Base-by-base conservation (phyloP, 208 protist species). In the Wallacemonas collosoma region DNA sequence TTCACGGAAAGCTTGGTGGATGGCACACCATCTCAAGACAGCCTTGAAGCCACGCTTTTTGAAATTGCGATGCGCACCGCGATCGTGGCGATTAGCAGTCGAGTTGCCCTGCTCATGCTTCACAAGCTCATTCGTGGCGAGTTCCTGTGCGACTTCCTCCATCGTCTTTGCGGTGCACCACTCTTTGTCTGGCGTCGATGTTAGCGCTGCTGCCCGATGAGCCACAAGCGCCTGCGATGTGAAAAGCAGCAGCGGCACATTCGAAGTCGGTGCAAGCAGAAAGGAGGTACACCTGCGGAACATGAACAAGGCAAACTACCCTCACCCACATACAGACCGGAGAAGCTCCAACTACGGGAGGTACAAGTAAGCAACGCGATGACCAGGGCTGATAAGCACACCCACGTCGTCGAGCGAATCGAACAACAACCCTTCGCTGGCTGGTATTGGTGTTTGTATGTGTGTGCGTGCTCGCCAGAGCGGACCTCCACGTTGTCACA, bases 31-130 rank as follows among this genome's bases (percentile, higher is more conserved):
- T 17, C 72, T 73, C 40, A 88, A 79, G 39, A 92, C 51, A 2
- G 80, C 79, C 44, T 92, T 75, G 77, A 95, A 92, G 1, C 82
- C 87, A 6, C 65, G 68, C 17, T 68, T 80, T 53, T 94, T 94
- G 47, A 75, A 44, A 9, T 83, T 80, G 40, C 60, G 60, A 8
- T 58, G 53, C 53, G 53, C 26, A 36, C n/a, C n/a, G 9, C 53
- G 53, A 36, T 58, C 53, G 6, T 62, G 7, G 56, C 43, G 8
- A 0, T 26, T 26, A 5, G 7, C 26, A 38, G 56, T 14, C 17
- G 14, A 7, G 7, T 44, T 41, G 39, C 36, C 11, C 17, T 40
- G 38, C 36, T 45, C 39, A 0, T 45, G 6, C 3, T 65, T n/a
- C 38, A 41, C 5, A 3, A 65, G 60, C 40, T 48, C 50, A 41